phyloP scores from a whole-genome alignment of 495 filamentous ascomycete genomes.

The Podospora anserina region DNA sequence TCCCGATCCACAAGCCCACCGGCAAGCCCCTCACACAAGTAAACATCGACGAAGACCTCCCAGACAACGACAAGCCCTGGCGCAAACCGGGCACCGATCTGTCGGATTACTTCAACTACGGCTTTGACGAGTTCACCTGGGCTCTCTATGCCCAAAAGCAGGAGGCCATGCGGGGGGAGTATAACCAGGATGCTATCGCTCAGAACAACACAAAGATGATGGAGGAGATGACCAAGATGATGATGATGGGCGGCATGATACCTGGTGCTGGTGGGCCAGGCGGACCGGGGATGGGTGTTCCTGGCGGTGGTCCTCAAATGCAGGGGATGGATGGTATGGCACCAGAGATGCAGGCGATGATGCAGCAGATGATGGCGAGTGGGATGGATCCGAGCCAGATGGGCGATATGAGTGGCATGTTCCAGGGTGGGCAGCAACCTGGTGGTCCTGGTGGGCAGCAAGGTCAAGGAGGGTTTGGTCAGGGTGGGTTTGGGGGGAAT shows the following conservation, averaged over 20 bases:
- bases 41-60: constrained; percentile 78
- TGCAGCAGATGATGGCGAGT: constrained; percentile 73
- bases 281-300: constrained; percentile 1
- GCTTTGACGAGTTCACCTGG: constrained; percentile 99
- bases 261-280: constrained; percentile 31
- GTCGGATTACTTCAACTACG: constrained; percentile 98
- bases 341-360: constrained; percentile 78
- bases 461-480: constrained; percentile 41
- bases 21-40: constrained; percentile 80
- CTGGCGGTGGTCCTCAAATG: constrained; percentile 8
- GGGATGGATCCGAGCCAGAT: constrained; percentile 82
- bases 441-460: constrained; percentile 42
- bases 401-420: constrained; percentile 52
- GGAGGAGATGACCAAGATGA: constrained; percentile 87
- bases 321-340: constrained; percentile 62
- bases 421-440: constrained; percentile 37
- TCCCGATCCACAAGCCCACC: constrained; percentile 68
- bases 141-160: constrained; percentile 91
- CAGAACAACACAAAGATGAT: constrained; percentile 77
- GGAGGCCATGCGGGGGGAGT: constrained; percentile 67
- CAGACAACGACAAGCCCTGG: constrained; percentile 89
- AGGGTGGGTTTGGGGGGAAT: constrained; percentile 46
- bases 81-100: constrained; percentile 91
- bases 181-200: constrained; percentile 54
- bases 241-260: constrained; percentile 71